Conservation (phyloP, 106 monocot genomes). For the Acorus calamus region DNA sequence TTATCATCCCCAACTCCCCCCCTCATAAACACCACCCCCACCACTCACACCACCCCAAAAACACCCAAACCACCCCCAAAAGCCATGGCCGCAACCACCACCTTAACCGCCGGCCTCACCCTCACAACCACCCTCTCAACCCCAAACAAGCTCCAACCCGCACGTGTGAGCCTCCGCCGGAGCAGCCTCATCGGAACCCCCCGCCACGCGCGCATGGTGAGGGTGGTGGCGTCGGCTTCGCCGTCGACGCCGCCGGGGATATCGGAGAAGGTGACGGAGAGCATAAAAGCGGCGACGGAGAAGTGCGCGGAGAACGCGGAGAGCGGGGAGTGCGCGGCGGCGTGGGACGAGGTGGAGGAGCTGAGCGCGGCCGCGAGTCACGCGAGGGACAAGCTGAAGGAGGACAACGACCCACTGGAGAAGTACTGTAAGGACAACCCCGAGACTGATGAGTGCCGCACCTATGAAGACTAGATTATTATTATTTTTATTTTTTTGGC, state of each 20-base stretch:
- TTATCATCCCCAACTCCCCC: neutral
- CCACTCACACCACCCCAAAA: neutral
- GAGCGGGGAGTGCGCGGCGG: constrained; percentile 81
- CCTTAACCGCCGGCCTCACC: too few species aligned
- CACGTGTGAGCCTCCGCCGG: neutral
- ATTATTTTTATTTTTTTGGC: too few species aligned
- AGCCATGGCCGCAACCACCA: constrained; percentile 32
- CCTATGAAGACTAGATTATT: constrained; percentile 49
- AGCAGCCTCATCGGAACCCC: neutral
- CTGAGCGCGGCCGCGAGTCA: constrained; percentile 94
- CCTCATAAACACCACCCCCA: neutral
- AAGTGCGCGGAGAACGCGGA: constrained; percentile 40
- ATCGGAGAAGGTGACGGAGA: constrained; percentile 62
- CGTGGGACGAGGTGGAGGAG: constrained; percentile 99
- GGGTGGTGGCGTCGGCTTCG: constrained; percentile 13
- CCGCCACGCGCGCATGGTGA: constrained; percentile 1
- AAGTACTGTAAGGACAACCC: constrained; percentile 92
- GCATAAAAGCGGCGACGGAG: constrained; percentile 78
- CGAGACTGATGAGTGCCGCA: constrained; percentile 92
- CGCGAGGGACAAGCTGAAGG: constrained; percentile 67
- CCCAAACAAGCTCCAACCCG: neutral
- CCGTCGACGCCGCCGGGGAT: constrained; percentile 56
- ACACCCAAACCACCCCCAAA: neutral
- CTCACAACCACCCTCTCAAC: too few species aligned
- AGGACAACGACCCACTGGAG: constrained; percentile 69